A percentile compares a stretch with the other conserved stretches of the same genome.
phyloP scores from a whole-genome alignment of 371 early-diverging fungal species.

The Funneliformis caledonium region DNA sequence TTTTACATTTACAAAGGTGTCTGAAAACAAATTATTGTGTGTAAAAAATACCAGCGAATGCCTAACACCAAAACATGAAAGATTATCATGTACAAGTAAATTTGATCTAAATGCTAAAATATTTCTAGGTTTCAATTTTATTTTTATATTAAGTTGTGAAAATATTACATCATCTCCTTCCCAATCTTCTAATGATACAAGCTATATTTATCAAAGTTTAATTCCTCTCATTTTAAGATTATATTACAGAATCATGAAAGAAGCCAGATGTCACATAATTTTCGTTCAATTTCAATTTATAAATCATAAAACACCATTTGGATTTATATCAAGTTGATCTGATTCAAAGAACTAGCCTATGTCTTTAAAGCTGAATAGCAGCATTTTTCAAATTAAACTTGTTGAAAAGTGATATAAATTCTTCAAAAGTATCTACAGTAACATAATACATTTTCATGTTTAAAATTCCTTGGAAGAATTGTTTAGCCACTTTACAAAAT shows the following conservation, averaged over 20 bases:
- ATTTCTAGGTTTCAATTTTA: too few relatives aligned
- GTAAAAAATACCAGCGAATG: too few relatives aligned
- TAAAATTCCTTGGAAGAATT: constrained; percentile 29
- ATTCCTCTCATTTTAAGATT: too few relatives aligned
- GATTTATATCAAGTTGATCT: background rate
- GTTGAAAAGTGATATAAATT: constrained; percentile 5
- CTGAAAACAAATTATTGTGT: too few relatives aligned
- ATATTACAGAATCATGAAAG: constrained; percentile 10
- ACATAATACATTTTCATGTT: background rate
- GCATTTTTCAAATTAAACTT: background rate
- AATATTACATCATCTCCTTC: too few relatives aligned
- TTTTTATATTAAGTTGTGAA: too few relatives aligned
- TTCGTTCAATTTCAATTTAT: background rate
- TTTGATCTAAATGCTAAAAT: too few relatives aligned
- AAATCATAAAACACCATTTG: background rate
- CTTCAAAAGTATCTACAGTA: constrained; percentile 11
- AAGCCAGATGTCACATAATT: constrained; percentile 4
- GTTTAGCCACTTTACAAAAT: background rate
- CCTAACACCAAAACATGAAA: too few relatives aligned
- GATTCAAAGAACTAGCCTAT: background rate
- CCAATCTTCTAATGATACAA: too few relatives aligned
- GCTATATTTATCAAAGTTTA: too few relatives aligned
- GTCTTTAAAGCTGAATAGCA: background rate
- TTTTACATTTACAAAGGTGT: too few relatives aligned
- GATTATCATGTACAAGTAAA: too few relatives aligned